A percentile compares a stretch with the other conserved stretches of the same genome.
These are phyloP conservation scores for Xylaria multiplex DNA, from an alignment of 2,329 filamentous ascomycete species.

Conservation along the genomic window DNA sequence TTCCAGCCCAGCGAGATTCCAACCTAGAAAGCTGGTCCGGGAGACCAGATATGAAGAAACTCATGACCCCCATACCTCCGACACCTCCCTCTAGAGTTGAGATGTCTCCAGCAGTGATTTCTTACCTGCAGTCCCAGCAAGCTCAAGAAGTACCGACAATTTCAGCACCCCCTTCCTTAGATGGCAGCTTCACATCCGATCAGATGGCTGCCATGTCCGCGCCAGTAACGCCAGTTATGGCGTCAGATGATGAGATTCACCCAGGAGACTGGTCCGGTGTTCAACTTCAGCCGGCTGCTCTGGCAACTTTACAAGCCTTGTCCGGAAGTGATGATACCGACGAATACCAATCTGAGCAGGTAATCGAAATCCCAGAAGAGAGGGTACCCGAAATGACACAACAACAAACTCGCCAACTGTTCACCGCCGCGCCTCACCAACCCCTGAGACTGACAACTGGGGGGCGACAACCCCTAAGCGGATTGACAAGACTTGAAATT, in stretches of 20 bases:
- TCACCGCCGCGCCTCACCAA: constrained; percentile 55
- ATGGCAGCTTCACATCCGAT: constrained; percentile 88
- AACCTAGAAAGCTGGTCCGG: constrained; percentile 57
- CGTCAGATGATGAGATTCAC: constrained; percentile 61
- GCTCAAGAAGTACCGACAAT: constrained; percentile 74
- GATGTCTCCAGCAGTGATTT: constrained; percentile 79
- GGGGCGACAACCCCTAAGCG: constrained; percentile 70
- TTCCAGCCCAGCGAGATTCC: constrained; percentile 55
- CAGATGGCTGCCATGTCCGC: constrained; percentile 85
- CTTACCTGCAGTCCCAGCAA: constrained; percentile 73
- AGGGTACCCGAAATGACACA: constrained; percentile 64
- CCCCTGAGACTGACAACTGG: constrained; percentile 55
- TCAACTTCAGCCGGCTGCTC: constrained; percentile 79
- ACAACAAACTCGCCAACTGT: constrained; percentile 61
- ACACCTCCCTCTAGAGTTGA: constrained; percentile 75
- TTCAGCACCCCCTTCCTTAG: constrained; percentile 86
- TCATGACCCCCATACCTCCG: constrained; percentile 67
- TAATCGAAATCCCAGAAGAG: constrained; percentile 61
- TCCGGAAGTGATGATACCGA: constrained; percentile 65
- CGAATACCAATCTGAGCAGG: constrained; percentile 68
- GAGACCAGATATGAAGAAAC: constrained; percentile 57
- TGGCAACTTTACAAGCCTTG: constrained; percentile 82
- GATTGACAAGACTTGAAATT: constrained; percentile 83
- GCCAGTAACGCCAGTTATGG: constrained; percentile 82
- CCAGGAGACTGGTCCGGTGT: constrained; percentile 77